Evolutionary conservation across 1,139 yeast genomes (phyloP).

Genomic region (Yamadazyma buinensis): DNA sequence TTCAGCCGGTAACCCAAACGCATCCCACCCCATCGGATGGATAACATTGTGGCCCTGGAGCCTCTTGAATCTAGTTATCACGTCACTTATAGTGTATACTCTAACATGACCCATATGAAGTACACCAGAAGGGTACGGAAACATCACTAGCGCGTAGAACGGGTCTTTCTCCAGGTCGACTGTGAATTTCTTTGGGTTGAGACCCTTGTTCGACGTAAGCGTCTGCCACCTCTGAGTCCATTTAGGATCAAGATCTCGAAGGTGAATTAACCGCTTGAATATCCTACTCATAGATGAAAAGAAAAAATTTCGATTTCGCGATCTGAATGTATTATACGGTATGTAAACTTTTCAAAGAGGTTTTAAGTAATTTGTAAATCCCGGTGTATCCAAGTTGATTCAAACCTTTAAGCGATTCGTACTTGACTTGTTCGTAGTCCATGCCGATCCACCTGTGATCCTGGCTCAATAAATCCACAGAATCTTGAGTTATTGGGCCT

Average conservation of each 20-base stretch:
- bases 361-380: too few relatives aligned
- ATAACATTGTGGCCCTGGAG: conserved; percentile 74
- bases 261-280: too few relatives aligned
- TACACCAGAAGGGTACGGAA: conserved; percentile 93
- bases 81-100: conserved; percentile 89
- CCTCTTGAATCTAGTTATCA: conserved; percentile 71
- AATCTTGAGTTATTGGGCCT: conserved; percentile 41
- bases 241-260: too few relatives aligned
- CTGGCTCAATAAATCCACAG: conserved; percentile 20
- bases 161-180: conserved; percentile 26
- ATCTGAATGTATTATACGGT: too few relatives aligned
- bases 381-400: conserved; percentile 39
- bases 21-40: conserved; percentile 99
- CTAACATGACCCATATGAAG: conserved; percentile 92
- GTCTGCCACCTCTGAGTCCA: conserved; percentile 53
- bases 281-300: too few relatives aligned
- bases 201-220: conserved; percentile 26
- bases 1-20: conserved; percentile 97
- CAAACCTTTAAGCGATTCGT: conserved; percentile 34
- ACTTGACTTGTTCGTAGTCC: conserved; percentile 37
- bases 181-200: conserved; percentile 42
- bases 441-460: conserved; percentile 27
- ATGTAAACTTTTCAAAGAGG: too few relatives aligned
- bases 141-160: conserved; percentile 78
- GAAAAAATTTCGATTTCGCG: too few relatives aligned